These are phyloP conservation scores for Huiozyma naganishii DNA, from an alignment of 805 yeast genomes.

Conservation along the genomic window DNA sequence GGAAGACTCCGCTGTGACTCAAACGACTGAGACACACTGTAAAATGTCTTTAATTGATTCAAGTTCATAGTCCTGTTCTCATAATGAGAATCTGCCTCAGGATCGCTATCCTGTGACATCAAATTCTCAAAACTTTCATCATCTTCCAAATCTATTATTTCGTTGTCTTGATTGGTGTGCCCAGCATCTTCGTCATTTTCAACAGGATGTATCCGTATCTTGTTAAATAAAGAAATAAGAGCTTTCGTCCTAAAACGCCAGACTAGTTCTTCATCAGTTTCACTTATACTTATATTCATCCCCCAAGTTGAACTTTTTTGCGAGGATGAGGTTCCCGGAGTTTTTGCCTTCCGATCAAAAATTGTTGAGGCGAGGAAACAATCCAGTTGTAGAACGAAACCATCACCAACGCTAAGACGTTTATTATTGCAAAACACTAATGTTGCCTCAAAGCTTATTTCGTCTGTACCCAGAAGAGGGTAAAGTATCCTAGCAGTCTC, in stretches of 20 bases:
- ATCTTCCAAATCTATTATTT: conserved; percentile 29
- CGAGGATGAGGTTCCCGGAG: neutral
- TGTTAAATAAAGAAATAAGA: conserved; percentile 43
- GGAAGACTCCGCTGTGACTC: conserved; percentile 49
- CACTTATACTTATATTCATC: conserved; percentile 24
- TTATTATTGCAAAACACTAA: conserved; percentile 46
- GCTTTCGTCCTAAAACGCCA: conserved; percentile 46
- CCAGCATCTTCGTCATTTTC: conserved; percentile 9
- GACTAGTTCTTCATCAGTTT: conserved; percentile 42
- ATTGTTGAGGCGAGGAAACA: conserved; percentile 40
- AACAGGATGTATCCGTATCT: conserved; percentile 28
- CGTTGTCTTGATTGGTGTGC: conserved; percentile 4
- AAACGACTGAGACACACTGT: conserved; percentile 57
- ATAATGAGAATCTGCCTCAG: conserved; percentile 11
- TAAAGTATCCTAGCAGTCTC: conserved; percentile 54
- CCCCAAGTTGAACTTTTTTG: neutral
- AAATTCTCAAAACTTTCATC: conserved; percentile 19
- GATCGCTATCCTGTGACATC: conserved; percentile 6
- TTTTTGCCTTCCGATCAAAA: conserved; percentile 12
- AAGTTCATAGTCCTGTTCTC: conserved; percentile 38
- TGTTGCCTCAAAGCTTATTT: conserved; percentile 45
- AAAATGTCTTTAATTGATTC: conserved; percentile 68
- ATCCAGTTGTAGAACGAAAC: conserved; percentile 59
- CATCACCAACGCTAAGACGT: conserved; percentile 62
- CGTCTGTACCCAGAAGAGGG: conserved; percentile 45